Evolutionary conservation across 768 basidiomycete species (phyloP), one percentile per base, ranked within the genome.

Genomic region (Leucogyrophana mollusca): DNA sequence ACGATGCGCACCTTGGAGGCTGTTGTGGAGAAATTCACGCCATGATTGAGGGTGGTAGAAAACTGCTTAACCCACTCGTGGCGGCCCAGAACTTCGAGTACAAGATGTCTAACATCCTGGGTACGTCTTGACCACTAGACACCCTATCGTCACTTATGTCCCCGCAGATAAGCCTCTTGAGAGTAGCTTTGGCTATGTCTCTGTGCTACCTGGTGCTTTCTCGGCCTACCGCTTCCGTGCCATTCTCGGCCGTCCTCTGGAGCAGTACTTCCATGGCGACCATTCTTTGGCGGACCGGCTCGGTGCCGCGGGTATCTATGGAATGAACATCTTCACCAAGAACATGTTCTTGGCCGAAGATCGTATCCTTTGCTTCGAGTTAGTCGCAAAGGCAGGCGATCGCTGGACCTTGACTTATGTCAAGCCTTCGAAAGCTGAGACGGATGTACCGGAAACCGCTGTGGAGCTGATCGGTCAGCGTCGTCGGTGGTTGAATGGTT

Each of bases 61-160:
- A 96, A 65, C 79, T 97, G 20, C 65, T 97, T 50, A 97, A 97
- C 59, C 94, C 92, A 16, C 71, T 94, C 40, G 79, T 97, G 23
- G 94, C 94, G 7, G 93, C 94, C 13, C 94, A 97, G 65, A 96
- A 97, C 69, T 94, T 94, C 57, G 93, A 94, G 70, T 96, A 96
- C 72, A 96, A 93, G 71, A 95, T 97, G 90, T 94, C 91, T 36
- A 96, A 97, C 68, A 96, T 98, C 60, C 74, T 97, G 22, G 88
- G 85, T 83, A 55, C 44, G 73, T 46, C 24, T 17, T 38, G 9
- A 8, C 17, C 41, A n/a, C 33, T 35, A 43, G n/a, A n/a, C 36
- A 49, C 1, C 47, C 36, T 9, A 30, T 27, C 39, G 2, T 17
- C 23, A 39, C 50, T 57, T 33, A 63, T 54, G 3, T 18, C 18